Evolutionary conservation across 306 rosid species (phyloP), one percentile per base, ranked within the genome.

Genomic region (Alnus glutinosa): DNA sequence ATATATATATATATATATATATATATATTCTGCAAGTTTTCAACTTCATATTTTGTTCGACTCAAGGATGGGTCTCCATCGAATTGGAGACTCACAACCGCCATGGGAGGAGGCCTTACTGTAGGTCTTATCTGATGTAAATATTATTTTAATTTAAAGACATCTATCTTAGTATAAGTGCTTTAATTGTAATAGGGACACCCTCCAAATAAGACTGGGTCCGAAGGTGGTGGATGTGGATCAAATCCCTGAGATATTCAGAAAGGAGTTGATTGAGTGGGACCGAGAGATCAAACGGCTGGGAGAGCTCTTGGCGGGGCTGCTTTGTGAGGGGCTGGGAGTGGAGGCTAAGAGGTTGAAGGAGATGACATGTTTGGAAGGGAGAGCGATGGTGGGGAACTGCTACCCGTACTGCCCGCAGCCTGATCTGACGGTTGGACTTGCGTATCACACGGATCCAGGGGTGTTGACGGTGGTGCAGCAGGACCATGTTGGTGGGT

Each of bases 271-370:
- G 47, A n/a, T 7, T 42, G 85, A 68, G 64, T 87, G 82, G 86
- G 55, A 55, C 70, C 6, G 1, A 51, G 83, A 83, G 80, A 62
- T 81, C 57, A 28, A 2, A 62, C 77, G 81, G 79, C 74, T 88
- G 14, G 89, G 91, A 37, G 87, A 78, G 75, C 49, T n/a, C 6
- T 55, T 88, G 73, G 3, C 71, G 84, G 83, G 55, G n/a, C 1
- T 84, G 76, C 16, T 78, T 42, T 70, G 87, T 54, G 86, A 88
- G 74, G 91, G 91, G 74, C 67, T 88, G 73, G 91, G 89, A 79
- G 77, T 88, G 79, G 28, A 10, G 7, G 16, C 75, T 23, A 71
- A 55, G 44, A 77, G 84, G 78, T 52, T 83, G 28, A 78, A 16
- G 77, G 86, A 73, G 71, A 32, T 85, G 80, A 81, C 79, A 18